Evolutionary conservation across 176 grass and related monocot genomes (phyloP).

Genomic region (Musa schizocarpa): DNA sequence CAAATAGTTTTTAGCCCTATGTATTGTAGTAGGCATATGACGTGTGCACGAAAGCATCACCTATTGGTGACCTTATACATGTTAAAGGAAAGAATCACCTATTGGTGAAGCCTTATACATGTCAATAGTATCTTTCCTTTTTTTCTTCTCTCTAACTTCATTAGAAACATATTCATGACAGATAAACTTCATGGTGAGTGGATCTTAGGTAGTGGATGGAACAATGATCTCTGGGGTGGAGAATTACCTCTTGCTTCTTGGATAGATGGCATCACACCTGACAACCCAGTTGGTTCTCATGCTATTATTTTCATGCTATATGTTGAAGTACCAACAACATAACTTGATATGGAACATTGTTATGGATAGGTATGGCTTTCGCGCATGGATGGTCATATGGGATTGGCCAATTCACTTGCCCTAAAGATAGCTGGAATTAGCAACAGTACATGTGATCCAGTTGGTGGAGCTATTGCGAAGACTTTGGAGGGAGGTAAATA

Average conservation of each 20-base stretch:
- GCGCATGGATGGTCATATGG: constrained; percentile 86
- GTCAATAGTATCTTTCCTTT: not conserved
- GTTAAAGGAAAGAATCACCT: too few relatives aligned
- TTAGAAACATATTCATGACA: constrained; percentile 20
- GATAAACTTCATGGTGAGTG: constrained; percentile 56
- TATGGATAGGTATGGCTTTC: constrained; percentile 63
- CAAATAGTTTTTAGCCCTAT: not conserved
- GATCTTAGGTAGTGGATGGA: constrained; percentile 79
- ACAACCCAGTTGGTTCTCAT: constrained; percentile 65
- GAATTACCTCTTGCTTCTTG: constrained; percentile 60
- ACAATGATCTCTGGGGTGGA: constrained; percentile 70
- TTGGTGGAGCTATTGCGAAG: constrained; percentile 66
- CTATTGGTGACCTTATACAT: too few relatives aligned
- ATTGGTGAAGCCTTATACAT: not conserved
- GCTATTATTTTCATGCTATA: not conserved
- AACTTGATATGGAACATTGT: not conserved
- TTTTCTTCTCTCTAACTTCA: not conserved
- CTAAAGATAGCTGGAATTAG: constrained; percentile 63
- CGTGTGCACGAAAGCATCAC: not conserved
- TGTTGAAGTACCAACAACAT: not conserved
- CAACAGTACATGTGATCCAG: constrained; percentile 42
- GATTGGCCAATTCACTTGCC: constrained; percentile 74
- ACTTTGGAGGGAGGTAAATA: constrained; percentile 58
- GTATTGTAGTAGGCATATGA: not conserved
- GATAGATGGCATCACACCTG: constrained; percentile 63